Evolutionary conservation across 345 rosid species (phyloP).

Genomic region (Microcos paniculata): DNA sequence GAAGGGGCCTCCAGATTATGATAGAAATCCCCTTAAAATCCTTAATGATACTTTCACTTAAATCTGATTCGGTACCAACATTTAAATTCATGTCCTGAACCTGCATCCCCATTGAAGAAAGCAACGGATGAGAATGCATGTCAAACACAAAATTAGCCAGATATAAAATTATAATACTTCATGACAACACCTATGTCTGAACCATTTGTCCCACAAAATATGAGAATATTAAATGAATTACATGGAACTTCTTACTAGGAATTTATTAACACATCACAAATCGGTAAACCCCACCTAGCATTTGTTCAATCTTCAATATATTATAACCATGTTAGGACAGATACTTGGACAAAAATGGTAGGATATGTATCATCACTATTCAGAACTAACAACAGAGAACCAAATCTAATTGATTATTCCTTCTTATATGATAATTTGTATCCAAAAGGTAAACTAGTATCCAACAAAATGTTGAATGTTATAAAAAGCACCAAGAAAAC

Average conservation of each 20-base stretch:
- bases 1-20: slow-evolving; percentile 72
- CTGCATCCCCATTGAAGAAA: slow-evolving; percentile 32
- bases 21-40: slow-evolving; percentile 91
- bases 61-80: slow-evolving; percentile 70
- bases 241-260: not conserved
- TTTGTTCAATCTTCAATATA: not conserved
- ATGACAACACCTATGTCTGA: not conserved
- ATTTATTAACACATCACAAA: not conserved
- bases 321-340: not conserved
- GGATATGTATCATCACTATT: not conserved
- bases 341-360: not conserved
- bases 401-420: not conserved
- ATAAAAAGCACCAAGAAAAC: not conserved
- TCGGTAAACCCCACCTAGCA: not conserved
- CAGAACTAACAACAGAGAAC: not conserved
- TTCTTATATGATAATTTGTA: not conserved
- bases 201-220: not conserved
- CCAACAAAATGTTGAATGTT: not conserved
- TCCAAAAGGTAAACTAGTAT: not conserved
- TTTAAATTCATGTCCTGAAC: slow-evolving; percentile 93
- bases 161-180: not conserved
- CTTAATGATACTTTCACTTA: slow-evolving; percentile 91
- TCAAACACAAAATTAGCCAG: not conserved
- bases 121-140: not conserved
- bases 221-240: not conserved